These are phyloP conservation scores for Chaetothyriales sp. DNA, from an alignment of 2,329 filamentous ascomycete genomes.

Conservation along the genomic window DNA sequence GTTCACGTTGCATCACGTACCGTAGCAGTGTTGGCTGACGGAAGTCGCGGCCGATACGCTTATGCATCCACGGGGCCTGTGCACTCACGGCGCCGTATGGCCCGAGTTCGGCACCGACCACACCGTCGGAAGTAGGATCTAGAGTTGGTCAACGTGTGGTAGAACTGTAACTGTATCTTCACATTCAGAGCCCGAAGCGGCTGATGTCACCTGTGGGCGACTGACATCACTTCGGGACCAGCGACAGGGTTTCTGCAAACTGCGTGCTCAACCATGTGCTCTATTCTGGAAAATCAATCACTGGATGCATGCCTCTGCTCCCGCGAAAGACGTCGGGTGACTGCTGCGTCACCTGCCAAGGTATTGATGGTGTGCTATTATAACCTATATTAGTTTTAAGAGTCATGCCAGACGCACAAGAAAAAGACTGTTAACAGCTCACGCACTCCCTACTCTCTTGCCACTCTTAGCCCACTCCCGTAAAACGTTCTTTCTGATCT, in stretches of 20 bases:
- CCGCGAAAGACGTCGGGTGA: neutral
- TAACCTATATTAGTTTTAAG: neutral
- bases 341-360: no score
- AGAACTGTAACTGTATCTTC: neutral
- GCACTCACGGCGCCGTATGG: neutral
- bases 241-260: neutral
- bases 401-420: neutral
- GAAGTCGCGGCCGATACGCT: no score
- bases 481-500: slow-evolving; percentile 88
- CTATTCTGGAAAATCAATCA: no score
- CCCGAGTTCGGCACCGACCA: neutral
- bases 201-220: neutral
- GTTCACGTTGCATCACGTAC: no score
- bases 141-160: neutral
- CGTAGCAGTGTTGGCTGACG: no score
- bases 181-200: neutral
- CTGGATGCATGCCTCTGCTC: neutral
- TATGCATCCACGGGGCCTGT: neutral
- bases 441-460: slow-evolving; percentile 17
- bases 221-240: no score
- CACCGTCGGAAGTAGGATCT: no score
- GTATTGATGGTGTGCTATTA: neutral
- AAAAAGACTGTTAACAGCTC: neutral
- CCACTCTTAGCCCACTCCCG: slow-evolving; percentile 65
- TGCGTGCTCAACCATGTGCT: no score